These are phyloP conservation scores for Oidium heveae DNA, from an alignment of 2,329 filamentous ascomycete genomes.

Conservation along the genomic window DNA sequence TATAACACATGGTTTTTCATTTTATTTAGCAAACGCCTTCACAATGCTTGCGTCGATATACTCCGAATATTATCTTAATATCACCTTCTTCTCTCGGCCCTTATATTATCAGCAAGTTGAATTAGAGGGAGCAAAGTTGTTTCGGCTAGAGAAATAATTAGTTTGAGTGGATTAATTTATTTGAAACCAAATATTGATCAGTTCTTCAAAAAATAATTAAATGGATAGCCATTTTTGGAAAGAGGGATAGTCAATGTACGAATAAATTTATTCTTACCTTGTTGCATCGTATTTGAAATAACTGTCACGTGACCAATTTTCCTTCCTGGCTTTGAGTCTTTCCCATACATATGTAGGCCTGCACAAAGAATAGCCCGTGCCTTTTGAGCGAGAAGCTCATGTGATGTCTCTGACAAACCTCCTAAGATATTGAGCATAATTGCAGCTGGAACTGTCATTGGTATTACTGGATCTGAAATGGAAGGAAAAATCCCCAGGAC, in stretches of 20 bases:
- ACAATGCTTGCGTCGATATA: too few relatives aligned
- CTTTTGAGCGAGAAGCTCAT: constrained; percentile 25
- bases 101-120: constrained; percentile 32
- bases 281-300: constrained; percentile 38
- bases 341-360: constrained; percentile 73
- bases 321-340: constrained; percentile 60
- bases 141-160: constrained; percentile 22
- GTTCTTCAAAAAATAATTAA: too few relatives aligned
- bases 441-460: constrained; percentile 16
- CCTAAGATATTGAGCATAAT: constrained; percentile 71
- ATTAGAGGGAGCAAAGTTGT: constrained; percentile 45
- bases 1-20: too few relatives aligned
- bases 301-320: constrained; percentile 93
- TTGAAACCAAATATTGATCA: too few relatives aligned
- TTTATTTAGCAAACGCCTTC: too few relatives aligned
- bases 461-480: constrained; percentile 14
- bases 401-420: constrained; percentile 37
- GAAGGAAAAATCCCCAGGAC: constrained; percentile 35
- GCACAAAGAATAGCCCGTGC: constrained; percentile 32
- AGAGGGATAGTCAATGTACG: neutral
- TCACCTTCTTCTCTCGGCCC: constrained; percentile 20
- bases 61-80: too few relatives aligned
- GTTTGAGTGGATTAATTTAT: neutral
- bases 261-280: constrained; percentile 11
- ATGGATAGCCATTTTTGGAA: too few relatives aligned